Percentiles rank a stretch among this genome's conserved stretches.
These are phyloP conservation scores for Phaeosphaeria sp. DNA, from an alignment of 2,329 filamentous ascomycete species.

Conservation along the genomic window DNA sequence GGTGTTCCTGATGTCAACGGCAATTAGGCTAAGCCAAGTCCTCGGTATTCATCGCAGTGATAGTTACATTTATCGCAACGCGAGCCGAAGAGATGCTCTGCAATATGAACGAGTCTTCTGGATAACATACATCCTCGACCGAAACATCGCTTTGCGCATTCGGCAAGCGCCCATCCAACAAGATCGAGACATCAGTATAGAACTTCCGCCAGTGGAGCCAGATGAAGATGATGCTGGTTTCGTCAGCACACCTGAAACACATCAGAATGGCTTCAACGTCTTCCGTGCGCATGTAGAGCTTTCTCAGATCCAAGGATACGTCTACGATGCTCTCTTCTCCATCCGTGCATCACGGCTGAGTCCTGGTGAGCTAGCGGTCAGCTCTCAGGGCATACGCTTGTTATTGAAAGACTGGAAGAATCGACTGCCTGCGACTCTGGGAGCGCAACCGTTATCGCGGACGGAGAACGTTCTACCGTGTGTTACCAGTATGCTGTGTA, in stretches of 20 bases:
- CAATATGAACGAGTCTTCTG: background rate
- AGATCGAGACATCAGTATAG: background rate
- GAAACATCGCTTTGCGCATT: background rate
- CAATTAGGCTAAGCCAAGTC: background rate
- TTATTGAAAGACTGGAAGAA: background rate
- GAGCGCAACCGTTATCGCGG: background rate
- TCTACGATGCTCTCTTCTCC: background rate
- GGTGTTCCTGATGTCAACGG: background rate
- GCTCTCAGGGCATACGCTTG: background rate
- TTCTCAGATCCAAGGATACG: background rate
- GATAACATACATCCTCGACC: background rate
- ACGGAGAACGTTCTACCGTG: background rate
- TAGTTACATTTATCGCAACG: background rate
- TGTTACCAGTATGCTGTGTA: background rate
- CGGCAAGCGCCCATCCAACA: background rate
- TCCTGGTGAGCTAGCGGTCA: background rate
- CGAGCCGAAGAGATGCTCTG: background rate
- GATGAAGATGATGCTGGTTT: background rate
- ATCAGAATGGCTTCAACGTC: background rate
- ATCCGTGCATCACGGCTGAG: background rate
- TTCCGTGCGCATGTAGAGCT: background rate
- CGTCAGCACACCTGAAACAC: background rate
- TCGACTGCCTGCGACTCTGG: background rate
- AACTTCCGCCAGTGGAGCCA: background rate
- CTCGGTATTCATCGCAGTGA: background rate